Base-by-base conservation (phyloP, 768 basidiomycete species). In the Mycena rosella region DNA sequence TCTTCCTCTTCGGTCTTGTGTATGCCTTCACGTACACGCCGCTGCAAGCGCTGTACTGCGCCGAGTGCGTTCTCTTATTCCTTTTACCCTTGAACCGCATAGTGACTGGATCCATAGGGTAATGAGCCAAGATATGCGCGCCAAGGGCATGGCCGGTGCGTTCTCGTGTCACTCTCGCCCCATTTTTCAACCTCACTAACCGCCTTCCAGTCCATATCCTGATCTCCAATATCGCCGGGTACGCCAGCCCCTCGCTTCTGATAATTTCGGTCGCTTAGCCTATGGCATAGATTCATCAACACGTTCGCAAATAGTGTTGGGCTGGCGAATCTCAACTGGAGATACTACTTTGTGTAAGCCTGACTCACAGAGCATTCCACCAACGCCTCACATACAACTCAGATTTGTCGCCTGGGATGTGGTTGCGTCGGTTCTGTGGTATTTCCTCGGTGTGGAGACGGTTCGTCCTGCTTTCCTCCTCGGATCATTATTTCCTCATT, bases 11-110 rank as follows among this genome's bases (percentile, higher is more conserved):
- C 51, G 75, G 75, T 1, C 70, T 76, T 36, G 71, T 70, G 0
- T 76, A 76, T 57, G 62, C 72, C 7, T 76, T 76, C 60, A 72
- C 71, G 26, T 76, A 76, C 34, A 76, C 75, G 48, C 75, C 75
- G 14, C 61, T 76, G 5, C 75, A 76, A 55, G 75, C 75, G 13
- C 58, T 76, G 15, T 76, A 76, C 32, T 76, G 75, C 34, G 75
- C 75, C 2, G 75, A 76, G 74, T 75, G 66, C 27, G 69, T 59
- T 3, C 30, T 32, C 13, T 17, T 26, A 0, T 2, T 57, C 34
- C 2, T 24, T 7, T 38, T 0, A 13, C 7, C 24, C 22, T 27
- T 18, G 34, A 56, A 30, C 18, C 20, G 4, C 29, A 49, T 1
- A 60, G 11, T 24, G 34, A 42, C 7, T 45, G 30, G 18, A 10